Percentiles rank a stretch among this genome's conserved stretches.
phyloP scores from a whole-genome alignment of 2,329 filamentous ascomycete species.

The Corinectria fuckeliana region DNA sequence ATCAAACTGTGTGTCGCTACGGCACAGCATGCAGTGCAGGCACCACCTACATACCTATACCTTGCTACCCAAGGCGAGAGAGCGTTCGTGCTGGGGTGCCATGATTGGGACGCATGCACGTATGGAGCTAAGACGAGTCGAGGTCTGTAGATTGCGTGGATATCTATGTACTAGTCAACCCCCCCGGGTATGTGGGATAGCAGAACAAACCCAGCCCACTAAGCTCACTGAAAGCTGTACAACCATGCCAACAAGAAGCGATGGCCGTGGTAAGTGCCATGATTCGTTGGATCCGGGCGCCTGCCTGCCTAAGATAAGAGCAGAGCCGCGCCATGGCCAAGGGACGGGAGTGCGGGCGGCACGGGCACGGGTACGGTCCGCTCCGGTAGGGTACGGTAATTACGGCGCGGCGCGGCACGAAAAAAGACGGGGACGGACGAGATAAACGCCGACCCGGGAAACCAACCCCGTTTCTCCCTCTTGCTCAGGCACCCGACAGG shows the following conservation, averaged over 20 bases:
- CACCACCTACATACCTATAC: no score
- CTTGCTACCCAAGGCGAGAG: no score
- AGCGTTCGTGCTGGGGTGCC: not conserved
- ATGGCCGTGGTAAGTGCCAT: not conserved
- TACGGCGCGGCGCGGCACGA: not conserved
- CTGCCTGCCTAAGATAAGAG: not conserved
- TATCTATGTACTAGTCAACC: not conserved
- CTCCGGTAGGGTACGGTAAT: no score
- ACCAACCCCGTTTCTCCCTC: not conserved
- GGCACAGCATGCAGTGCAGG: not conserved
- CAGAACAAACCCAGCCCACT: not conserved
- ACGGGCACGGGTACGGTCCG: no score
- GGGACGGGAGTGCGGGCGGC: not conserved
- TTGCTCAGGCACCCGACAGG: constrained; percentile 40
- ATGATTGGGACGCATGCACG: not conserved
- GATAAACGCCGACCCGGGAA: not conserved
- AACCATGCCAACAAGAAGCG: not conserved
- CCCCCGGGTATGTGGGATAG: not conserved
- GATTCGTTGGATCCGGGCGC: not conserved
- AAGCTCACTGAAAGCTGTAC: not conserved
- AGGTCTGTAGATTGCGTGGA: not conserved
- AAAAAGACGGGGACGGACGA: not conserved
- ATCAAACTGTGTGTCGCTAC: not conserved
- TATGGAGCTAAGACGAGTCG: not conserved
- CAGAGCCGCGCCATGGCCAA: not conserved